Evolutionary conservation across 345 rosid genomes (phyloP).

Genomic region (Populus deltoides): DNA sequence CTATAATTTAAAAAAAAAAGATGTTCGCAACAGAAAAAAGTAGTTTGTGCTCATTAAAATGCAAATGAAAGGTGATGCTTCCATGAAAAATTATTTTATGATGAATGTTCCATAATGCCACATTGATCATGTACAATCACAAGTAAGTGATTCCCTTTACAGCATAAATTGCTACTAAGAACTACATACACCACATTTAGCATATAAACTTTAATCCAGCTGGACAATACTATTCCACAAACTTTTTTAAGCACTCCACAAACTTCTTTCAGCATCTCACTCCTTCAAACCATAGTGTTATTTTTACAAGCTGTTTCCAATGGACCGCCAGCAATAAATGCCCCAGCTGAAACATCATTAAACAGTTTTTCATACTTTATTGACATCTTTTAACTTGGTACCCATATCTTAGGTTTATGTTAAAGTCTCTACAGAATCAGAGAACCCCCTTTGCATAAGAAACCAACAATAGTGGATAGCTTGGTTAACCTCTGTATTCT

Average conservation of each 20-base stretch:
- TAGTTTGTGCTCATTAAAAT: not conserved
- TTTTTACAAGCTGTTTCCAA: not conserved
- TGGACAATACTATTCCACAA: not conserved
- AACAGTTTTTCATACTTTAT: no score
- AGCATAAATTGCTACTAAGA: not conserved
- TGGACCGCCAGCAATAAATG: not conserved
- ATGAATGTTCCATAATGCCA: not conserved
- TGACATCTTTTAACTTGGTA: not conserved
- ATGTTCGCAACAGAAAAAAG: not conserved
- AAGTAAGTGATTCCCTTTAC: not conserved
- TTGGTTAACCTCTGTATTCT: not conserved
- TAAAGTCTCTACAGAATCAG: not conserved
- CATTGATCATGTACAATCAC: not conserved
- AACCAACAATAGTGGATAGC: not conserved
- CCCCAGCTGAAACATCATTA: not conserved
- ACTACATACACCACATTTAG: not conserved
- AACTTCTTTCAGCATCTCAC: no score
- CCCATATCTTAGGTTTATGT: not conserved
- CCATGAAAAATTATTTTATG: not conserved
- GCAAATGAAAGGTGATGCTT: slow-evolving; percentile 1
- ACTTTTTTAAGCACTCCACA: no score
- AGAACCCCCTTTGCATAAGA: not conserved
- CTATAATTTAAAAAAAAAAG: not conserved
- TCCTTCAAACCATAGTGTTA: not conserved
- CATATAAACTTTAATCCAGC: not conserved